Evolutionary conservation across 2,329 filamentous ascomycete genomes (phyloP).

Genomic region (Curvularia sp.): DNA sequence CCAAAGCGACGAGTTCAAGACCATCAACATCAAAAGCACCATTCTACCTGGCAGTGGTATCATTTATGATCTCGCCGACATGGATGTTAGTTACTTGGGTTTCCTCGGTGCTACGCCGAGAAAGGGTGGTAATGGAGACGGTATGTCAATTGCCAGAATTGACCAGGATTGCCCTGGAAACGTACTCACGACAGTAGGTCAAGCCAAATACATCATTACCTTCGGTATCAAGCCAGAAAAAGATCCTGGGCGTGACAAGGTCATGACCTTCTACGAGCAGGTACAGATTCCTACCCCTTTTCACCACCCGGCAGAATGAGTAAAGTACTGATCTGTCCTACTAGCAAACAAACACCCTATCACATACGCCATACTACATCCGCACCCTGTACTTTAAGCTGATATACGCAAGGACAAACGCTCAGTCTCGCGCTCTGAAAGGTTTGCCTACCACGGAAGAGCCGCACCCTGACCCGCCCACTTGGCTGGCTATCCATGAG

Average conservation of each 20-base stretch:
- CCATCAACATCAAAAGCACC: constrained; percentile 46
- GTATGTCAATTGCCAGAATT: neutral
- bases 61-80: constrained; percentile 42
- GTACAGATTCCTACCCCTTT: neutral
- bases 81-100: constrained; percentile 39
- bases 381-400: constrained; percentile 36
- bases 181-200: constrained; percentile 10
- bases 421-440: constrained; percentile 40
- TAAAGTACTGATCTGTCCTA: neutral
- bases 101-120: constrained; percentile 23
- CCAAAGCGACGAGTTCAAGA: constrained; percentile 45
- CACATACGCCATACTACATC: constrained; percentile 27
- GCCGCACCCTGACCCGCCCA: constrained; percentile 33
- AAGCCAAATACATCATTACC: constrained; percentile 26
- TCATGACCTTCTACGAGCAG: constrained; percentile 27
- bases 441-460: constrained; percentile 36
- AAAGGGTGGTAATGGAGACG: constrained; percentile 1
- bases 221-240: constrained; percentile 27
- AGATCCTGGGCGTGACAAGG: constrained; percentile 19
- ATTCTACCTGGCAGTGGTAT: constrained; percentile 36
- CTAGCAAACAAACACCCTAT: constrained; percentile 26
- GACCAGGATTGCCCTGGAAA: neutral
- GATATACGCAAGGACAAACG: constrained; percentile 40
- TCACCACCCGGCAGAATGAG: too few relatives aligned
- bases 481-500: constrained; percentile 40